phyloP scores from a whole-genome alignment of 1,139 yeast species.

The Arxiozyma telluris region DNA sequence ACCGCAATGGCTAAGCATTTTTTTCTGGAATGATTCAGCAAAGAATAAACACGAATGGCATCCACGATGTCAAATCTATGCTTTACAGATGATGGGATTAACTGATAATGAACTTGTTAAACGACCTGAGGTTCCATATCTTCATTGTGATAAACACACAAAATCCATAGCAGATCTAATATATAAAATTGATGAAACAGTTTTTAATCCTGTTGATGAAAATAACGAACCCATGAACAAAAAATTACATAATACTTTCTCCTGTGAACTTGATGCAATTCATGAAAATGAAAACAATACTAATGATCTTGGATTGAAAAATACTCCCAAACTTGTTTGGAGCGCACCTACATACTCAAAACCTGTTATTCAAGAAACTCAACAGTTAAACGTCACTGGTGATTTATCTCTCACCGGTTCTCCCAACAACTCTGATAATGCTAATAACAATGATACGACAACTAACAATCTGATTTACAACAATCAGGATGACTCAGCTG shows the following conservation, averaged over 20 bases:
- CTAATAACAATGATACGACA: background rate
- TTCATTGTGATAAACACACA: conserved; percentile 11
- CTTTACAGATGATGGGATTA: conserved; percentile 95
- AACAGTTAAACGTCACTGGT: conserved; percentile 15
- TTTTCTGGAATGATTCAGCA: conserved; percentile 66
- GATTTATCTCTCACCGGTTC: background rate
- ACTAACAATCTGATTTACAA: background rate
- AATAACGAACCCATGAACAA: background rate
- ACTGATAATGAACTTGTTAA: conserved; percentile 70
- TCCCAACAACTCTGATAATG: background rate
- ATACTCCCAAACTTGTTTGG: conserved; percentile 17
- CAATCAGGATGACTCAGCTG: background rate
- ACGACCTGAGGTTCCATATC: conserved; percentile 19
- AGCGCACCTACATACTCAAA: conserved; percentile 19
- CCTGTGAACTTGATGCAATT: conserved; percentile 1
- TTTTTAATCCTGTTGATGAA: conserved; percentile 31
- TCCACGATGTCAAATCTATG: conserved; percentile 89
- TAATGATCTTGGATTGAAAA: conserved; percentile 1
- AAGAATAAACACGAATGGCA: conserved; percentile 53
- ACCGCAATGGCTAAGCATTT: conserved; percentile 91
- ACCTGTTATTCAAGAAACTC: conserved; percentile 20
- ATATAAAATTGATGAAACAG: conserved; percentile 51
- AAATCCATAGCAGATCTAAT: conserved; percentile 42
- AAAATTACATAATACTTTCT: background rate
- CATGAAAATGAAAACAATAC: background rate